Conservation (phyloP, 225 moss, liverwort and hornwort species). For the Neckera pumila region DNA sequence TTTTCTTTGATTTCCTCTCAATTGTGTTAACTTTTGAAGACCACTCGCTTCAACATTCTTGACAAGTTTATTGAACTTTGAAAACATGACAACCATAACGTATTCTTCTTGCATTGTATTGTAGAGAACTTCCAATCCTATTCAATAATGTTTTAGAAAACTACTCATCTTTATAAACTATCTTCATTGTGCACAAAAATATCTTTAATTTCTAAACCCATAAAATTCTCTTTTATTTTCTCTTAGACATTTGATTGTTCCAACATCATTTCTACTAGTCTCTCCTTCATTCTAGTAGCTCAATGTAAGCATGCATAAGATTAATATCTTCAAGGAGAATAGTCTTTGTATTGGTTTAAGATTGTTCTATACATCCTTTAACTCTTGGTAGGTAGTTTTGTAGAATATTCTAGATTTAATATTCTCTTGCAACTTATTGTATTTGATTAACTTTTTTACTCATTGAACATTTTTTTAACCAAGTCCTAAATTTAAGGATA, state of each 20-base stretch:
- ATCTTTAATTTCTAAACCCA: background rate
- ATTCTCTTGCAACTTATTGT: too few species aligned
- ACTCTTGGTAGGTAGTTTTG: accelerated
- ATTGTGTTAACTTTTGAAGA: background rate
- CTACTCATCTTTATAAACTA: background rate
- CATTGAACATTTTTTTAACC: too few species aligned
- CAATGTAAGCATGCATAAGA: background rate
- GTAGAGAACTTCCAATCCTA: background rate
- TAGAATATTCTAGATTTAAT: background rate
- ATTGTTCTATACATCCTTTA: background rate
- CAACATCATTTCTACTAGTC: too few species aligned
- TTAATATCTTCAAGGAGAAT: too few species aligned
- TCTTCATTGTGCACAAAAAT: too few species aligned
- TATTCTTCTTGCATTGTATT: background rate
- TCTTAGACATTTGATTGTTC: background rate
- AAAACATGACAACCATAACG: background rate
- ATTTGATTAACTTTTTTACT: background rate
- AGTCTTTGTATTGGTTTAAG: background rate
- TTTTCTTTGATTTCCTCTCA: background rate
- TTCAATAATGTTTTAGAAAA: background rate
- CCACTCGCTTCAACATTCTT: too few species aligned
- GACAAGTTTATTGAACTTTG: background rate
- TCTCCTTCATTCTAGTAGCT: background rate
- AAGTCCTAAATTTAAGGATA: background rate
- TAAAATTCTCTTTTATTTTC: background rate